phyloP scores from a whole-genome alignment of 148 eudicot species.

The Rhododendron simsii region DNA sequence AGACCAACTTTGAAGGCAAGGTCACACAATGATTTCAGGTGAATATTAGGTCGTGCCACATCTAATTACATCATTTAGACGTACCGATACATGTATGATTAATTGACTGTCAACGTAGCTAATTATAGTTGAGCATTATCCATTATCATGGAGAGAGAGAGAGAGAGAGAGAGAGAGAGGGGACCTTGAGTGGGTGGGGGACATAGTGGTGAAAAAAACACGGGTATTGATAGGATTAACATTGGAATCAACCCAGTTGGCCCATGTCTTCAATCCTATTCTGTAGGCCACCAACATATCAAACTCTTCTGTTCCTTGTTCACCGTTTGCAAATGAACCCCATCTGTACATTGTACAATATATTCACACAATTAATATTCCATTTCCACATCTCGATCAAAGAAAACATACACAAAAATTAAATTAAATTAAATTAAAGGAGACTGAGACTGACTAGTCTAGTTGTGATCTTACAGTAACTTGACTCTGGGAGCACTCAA shows the following conservation, averaged over 20 bases:
- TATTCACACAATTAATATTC: not conserved
- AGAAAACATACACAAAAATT: not conserved
- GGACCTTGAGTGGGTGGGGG: constrained; percentile 86
- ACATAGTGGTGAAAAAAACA: constrained; percentile 91
- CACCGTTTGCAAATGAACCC: constrained; percentile 92
- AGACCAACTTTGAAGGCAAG: no score
- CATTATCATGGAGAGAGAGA: not conserved
- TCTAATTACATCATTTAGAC: no score
- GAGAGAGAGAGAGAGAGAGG: not conserved
- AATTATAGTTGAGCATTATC: no score
- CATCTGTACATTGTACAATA: constrained; percentile 38
- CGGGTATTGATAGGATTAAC: constrained; percentile 59
- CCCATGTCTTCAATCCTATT: constrained; percentile 87
- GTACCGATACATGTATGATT: no score
- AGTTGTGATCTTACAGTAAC: constrained; percentile 45
- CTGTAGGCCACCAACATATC: constrained; percentile 66
- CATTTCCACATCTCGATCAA: not conserved
- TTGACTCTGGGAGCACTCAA: constrained; percentile 66
- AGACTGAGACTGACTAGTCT: no score
- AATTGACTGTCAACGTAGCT: no score
- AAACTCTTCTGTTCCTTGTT: constrained; percentile 76
- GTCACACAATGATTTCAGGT: no score
- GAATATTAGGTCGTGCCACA: no score
- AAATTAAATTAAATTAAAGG: no score
- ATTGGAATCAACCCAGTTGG: constrained; percentile 92